Evolutionary conservation across 257 asterid genomes (phyloP).

Genomic region (Henckelia pumila): DNA sequence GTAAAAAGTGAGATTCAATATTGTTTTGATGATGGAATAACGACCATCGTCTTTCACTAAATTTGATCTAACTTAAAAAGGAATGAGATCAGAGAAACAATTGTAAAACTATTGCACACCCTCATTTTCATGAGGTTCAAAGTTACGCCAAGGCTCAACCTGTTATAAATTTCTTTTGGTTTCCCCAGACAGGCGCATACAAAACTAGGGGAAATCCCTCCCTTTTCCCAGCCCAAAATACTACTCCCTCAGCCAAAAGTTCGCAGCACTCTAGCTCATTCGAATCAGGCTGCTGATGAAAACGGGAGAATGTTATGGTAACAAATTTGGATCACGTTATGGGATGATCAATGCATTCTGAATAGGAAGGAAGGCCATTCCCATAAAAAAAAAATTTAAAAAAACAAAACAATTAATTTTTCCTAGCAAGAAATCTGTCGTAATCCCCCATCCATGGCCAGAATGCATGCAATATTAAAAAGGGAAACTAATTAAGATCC

Average conservation of each 20-base stretch:
- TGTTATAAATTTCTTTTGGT: not conserved
- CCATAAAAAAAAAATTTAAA: too few species aligned
- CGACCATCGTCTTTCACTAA: not conserved
- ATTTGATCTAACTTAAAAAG: not conserved
- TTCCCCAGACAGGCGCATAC: not conserved
- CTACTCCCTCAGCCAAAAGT: not conserved
- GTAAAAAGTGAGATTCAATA: too few species aligned
- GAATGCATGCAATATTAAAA: too few species aligned
- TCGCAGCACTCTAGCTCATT: not conserved
- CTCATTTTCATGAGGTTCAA: not conserved
- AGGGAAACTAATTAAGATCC: too few species aligned
- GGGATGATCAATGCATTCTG: too few species aligned
- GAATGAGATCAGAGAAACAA: not conserved
- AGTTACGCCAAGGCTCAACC: not conserved
- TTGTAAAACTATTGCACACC: constrained; percentile 1
- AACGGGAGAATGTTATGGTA: not conserved
- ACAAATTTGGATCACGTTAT: too few species aligned
- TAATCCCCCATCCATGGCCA: too few species aligned
- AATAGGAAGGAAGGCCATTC: too few species aligned
- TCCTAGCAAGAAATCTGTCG: too few species aligned
- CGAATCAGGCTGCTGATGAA: not conserved
- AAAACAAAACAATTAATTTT: too few species aligned
- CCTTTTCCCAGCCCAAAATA: not conserved
- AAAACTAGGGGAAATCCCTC: not conserved
- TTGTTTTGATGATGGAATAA: not conserved